Conservation (phyloP, 1,284 basidiomycete genomes). For the Paramarasmius palmivorus region DNA sequence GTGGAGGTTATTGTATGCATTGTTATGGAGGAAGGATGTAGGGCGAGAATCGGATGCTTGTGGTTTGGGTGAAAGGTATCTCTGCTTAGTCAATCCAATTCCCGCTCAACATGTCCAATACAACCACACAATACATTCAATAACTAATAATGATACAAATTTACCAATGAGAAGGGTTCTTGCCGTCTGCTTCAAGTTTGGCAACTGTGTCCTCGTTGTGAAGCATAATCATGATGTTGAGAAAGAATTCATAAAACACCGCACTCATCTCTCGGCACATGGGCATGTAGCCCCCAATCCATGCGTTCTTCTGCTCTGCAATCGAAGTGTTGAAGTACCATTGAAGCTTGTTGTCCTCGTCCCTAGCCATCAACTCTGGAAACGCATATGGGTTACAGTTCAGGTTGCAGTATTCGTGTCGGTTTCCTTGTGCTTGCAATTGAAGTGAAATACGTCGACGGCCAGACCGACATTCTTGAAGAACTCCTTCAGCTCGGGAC, state of each 20-base stretch:
- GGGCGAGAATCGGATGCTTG: too few relatives aligned
- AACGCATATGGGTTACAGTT: not conserved
- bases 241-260: not conserved
- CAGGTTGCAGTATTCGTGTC: not conserved
- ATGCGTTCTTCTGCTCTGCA: constrained; percentile 1
- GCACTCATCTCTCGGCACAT: not conserved
- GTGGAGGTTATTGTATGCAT: too few relatives aligned
- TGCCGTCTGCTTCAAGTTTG: not conserved
- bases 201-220: not conserved
- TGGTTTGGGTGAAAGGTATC: too few relatives aligned
- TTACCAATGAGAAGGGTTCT: not conserved
- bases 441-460: not conserved
- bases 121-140: not conserved
- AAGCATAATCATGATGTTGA: not conserved
- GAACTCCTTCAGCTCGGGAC: not conserved
- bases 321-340: constrained; percentile 1
- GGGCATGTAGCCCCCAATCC: not conserved
- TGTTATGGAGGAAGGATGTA: too few relatives aligned
- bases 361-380: not conserved
- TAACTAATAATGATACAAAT: not conserved
- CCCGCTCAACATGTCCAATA: too few relatives aligned
- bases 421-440: not conserved
- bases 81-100: too few relatives aligned
- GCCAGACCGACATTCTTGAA: not conserved
- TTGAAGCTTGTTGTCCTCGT: not conserved